A percentile compares a stretch with the other conserved stretches of the same genome.
phyloP scores from a whole-genome alignment of 2,329 filamentous ascomycete species.

The Epichloe brachyelytri region DNA sequence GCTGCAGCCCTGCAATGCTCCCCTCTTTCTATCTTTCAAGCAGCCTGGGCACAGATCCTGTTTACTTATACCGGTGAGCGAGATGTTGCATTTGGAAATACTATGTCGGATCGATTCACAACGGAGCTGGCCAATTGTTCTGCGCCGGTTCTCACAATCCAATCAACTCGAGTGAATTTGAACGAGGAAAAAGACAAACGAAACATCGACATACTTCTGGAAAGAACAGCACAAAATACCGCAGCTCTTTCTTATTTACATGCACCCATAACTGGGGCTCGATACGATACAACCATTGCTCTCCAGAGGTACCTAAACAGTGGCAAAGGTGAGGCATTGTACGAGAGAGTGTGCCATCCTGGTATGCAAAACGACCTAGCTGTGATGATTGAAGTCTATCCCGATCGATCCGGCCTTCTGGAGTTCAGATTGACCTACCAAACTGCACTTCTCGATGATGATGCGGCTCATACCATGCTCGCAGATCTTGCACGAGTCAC shows the following conservation, averaged over 20 bases:
- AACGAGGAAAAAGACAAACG: too few relatives aligned
- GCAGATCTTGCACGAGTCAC: neutral
- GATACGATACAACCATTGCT: constrained; percentile 23
- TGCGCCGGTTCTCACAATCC: neutral
- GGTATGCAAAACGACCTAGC: neutral
- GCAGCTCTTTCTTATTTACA: neutral
- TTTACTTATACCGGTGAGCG: constrained; percentile 20
- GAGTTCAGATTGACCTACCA: neutral
- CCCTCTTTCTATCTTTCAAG: constrained; percentile 22
- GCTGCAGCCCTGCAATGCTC: constrained; percentile 14
- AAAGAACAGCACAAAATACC: neutral
- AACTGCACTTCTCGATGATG: neutral
- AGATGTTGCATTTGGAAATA: constrained; percentile 22
- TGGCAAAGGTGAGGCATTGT: neutral
- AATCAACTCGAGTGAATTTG: neutral
- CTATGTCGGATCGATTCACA: constrained; percentile 16
- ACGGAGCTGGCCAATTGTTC: neutral
- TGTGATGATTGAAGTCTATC: neutral
- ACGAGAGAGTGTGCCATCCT: neutral
- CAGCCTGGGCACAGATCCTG: constrained; percentile 22
- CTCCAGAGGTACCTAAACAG: constrained; percentile 17
- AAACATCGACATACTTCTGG: neutral
- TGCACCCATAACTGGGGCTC: constrained; percentile 2
- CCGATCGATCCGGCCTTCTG: neutral
- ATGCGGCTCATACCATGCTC: neutral